Conservation (phyloP, 169 alveolate genomes). For the Eimeria brunetti region DNA sequence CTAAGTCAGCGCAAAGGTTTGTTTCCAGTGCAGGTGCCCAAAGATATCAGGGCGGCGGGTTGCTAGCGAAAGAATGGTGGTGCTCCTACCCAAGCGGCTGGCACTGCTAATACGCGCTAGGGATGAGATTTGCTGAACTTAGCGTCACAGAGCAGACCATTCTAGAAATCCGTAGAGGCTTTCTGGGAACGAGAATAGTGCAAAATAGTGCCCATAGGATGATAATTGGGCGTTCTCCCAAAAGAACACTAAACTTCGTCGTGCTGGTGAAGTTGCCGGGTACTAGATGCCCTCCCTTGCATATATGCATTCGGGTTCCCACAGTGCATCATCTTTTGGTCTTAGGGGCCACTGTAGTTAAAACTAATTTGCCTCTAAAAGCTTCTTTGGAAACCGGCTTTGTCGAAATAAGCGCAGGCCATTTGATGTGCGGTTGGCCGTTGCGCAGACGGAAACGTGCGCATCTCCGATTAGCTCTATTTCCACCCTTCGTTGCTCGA, state of each 20-base stretch:
- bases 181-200: background rate
- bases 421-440: conserved; percentile 66
- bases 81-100: background rate
- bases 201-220: background rate
- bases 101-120: conserved; percentile 4
- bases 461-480: conserved; percentile 48
- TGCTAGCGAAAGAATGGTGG: background rate
- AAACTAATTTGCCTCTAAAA: background rate
- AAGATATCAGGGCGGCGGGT: conserved; percentile 21
- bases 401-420: conserved; percentile 7
- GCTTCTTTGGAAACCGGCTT: background rate
- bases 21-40: background rate
- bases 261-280: background rate
- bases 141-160: background rate
- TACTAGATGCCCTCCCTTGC: background rate
- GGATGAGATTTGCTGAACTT: background rate
- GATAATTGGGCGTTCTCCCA: background rate
- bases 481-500: conserved; percentile 33
- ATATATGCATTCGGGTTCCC: background rate
- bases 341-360: background rate
- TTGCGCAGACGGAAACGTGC: conserved; percentile 66
- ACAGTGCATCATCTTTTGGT: background rate
- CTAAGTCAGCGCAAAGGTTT: conserved; percentile 25
- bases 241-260: background rate
- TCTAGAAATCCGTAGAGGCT: background rate